These are phyloP conservation scores for Talaromyces albobiverticillius DNA, from an alignment of 2,329 filamentous ascomycete species.

Conservation along the genomic window DNA sequence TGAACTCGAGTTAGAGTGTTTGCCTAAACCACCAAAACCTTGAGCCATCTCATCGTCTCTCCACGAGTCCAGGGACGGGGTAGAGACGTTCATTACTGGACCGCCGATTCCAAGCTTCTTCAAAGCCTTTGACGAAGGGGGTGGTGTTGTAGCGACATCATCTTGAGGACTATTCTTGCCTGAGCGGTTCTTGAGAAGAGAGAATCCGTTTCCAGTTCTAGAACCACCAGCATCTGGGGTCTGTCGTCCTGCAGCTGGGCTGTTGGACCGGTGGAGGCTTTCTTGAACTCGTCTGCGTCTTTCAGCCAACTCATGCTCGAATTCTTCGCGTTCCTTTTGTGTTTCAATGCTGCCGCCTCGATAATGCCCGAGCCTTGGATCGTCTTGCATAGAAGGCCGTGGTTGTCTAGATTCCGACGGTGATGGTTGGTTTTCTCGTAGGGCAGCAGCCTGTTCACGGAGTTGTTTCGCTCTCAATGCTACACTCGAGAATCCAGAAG, in stretches of 20 bases:
- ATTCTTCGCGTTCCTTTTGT: slow-evolving; percentile 47
- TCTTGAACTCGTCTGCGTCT: slow-evolving; percentile 48
- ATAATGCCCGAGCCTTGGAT: slow-evolving; percentile 41
- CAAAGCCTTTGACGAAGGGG: slow-evolving; percentile 29
- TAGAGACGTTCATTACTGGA: slow-evolving; percentile 29
- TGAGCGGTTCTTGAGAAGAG: slow-evolving; percentile 42
- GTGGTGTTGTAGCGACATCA: slow-evolving; percentile 22
- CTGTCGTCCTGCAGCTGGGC: slow-evolving; percentile 36
- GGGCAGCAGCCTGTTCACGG: slow-evolving; percentile 34
- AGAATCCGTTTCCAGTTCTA: slow-evolving; percentile 42
- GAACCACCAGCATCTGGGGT: slow-evolving; percentile 30
- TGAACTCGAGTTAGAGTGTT: slow-evolving; percentile 37
- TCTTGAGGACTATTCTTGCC: slow-evolving; percentile 31
- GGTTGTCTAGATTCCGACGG: slow-evolving; percentile 1
- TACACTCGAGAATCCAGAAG: slow-evolving; percentile 24
- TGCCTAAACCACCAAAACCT: slow-evolving; percentile 29
- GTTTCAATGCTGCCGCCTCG: slow-evolving; percentile 48
- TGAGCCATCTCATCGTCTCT: slow-evolving; percentile 35
- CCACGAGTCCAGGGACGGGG: slow-evolving; percentile 35
- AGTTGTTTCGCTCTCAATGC: slow-evolving; percentile 37
- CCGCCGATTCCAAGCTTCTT: slow-evolving; percentile 39
- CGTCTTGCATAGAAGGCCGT: slow-evolving; percentile 46
- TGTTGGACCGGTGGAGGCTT: slow-evolving; percentile 44
- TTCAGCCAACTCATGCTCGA: slow-evolving; percentile 48
- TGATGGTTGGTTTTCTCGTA: slow-evolving; percentile 21